Conservation (phyloP, 805 yeast genomes). For the Clavispora phyllophila region DNA sequence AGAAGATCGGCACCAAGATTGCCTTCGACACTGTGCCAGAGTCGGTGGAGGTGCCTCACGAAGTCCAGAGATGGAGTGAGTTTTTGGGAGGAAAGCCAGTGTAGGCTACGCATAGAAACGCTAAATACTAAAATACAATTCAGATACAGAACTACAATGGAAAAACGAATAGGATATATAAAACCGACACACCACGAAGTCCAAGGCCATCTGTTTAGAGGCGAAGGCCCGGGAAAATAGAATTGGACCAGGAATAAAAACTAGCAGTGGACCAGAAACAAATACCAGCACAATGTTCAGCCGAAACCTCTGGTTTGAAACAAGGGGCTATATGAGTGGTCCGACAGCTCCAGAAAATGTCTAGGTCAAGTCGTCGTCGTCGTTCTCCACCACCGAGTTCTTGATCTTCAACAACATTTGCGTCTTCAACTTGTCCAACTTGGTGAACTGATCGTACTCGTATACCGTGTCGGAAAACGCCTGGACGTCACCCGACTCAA, state of each 20-base stretch:
- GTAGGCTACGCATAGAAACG: slow-evolving; percentile 18
- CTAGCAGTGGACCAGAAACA: too few relatives aligned
- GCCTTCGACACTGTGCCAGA: slow-evolving; percentile 38
- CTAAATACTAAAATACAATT: neutral
- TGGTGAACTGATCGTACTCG: slow-evolving; percentile 82
- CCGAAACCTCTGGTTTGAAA: too few relatives aligned
- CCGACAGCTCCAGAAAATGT: too few relatives aligned
- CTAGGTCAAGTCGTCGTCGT: slow-evolving; percentile 53
- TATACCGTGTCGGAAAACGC: slow-evolving; percentile 66
- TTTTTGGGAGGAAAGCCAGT: slow-evolving; percentile 93
- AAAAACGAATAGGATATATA: too few relatives aligned
- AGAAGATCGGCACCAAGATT: slow-evolving; percentile 54
- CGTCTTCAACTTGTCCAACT: slow-evolving; percentile 89
- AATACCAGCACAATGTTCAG: too few relatives aligned
- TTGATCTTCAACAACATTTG: slow-evolving; percentile 78
- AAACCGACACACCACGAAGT: too few relatives aligned
- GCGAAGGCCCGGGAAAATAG: too few relatives aligned
- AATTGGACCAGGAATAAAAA: too few relatives aligned
- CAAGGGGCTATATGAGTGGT: too few relatives aligned
- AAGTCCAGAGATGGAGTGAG: slow-evolving; percentile 95
- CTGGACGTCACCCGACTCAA: slow-evolving; percentile 75
- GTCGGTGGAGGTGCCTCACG: slow-evolving; percentile 64
- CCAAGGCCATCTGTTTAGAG: too few relatives aligned
- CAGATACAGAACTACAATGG: neutral
- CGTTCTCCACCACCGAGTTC: slow-evolving; percentile 63